These are phyloP conservation scores for Aspergillus candidus DNA, from an alignment of 2,329 filamentous ascomycete genomes.

Conservation along the genomic window DNA sequence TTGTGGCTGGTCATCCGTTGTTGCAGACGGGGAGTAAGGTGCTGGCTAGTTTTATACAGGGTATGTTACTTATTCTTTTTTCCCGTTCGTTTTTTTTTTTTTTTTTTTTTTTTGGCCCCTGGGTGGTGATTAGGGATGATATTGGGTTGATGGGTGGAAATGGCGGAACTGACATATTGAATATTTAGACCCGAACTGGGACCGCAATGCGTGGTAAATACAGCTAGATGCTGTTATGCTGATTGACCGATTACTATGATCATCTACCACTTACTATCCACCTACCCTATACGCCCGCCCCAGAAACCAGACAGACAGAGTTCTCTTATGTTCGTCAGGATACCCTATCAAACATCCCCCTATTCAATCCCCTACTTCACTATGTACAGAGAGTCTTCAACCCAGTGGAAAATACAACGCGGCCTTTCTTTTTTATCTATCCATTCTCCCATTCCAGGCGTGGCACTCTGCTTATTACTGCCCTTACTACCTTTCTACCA, in stretches of 20 bases:
- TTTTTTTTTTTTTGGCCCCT: too few relatives aligned
- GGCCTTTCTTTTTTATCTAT: neutral
- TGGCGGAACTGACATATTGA: neutral
- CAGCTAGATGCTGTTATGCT: too few relatives aligned
- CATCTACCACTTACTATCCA: too few relatives aligned
- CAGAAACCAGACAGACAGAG: too few relatives aligned
- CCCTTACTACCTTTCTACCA: neutral
- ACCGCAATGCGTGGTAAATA: slow-evolving; percentile 73
- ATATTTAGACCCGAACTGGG: slow-evolving; percentile 59
- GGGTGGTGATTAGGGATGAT: too few relatives aligned
- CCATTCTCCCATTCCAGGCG: neutral
- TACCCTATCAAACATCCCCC: too few relatives aligned
- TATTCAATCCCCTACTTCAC: too few relatives aligned
- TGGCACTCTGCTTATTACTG: slow-evolving; percentile 5
- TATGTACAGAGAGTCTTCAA: too few relatives aligned
- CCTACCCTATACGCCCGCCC: too few relatives aligned
- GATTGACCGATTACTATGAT: too few relatives aligned
- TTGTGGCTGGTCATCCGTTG: slow-evolving; percentile 92
- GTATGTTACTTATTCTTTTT: slow-evolving; percentile 44
- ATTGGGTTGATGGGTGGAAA: slow-evolving; percentile 8
- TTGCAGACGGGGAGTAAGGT: slow-evolving; percentile 98
- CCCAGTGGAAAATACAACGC: neutral
- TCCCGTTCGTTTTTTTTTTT: too few relatives aligned
- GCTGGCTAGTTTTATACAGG: slow-evolving; percentile 91
- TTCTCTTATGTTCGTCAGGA: too few relatives aligned